Percentiles rank a stretch among this genome's conserved stretches.
phyloP scores from a whole-genome alignment of 805 yeast species.

The Nakazawaea holstii region DNA sequence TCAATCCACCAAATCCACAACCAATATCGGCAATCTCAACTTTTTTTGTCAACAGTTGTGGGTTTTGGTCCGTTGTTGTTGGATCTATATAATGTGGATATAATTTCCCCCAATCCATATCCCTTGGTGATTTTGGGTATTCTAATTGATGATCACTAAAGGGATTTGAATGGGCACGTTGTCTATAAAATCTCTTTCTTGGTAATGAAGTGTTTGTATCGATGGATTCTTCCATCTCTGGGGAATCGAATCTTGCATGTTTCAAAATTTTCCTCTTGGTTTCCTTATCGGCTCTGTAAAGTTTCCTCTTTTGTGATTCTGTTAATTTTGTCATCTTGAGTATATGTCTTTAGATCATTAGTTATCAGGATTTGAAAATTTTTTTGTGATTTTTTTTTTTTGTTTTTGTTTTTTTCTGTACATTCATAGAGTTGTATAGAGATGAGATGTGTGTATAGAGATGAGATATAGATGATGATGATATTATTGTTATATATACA shows the following conservation, averaged over 20 bases:
- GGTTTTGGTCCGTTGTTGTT: slow-evolving; percentile 18
- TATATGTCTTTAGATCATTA: not conserved
- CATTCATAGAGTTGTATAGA: too few species aligned
- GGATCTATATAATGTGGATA: slow-evolving; percentile 59
- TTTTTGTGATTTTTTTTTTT: too few species aligned
- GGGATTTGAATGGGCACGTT: slow-evolving; percentile 96
- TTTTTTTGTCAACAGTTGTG: slow-evolving; percentile 29
- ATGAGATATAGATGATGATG: not conserved
- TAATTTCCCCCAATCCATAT: slow-evolving; percentile 81
- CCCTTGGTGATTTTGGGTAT: slow-evolving; percentile 75
- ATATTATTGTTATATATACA: not conserved
- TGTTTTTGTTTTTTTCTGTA: too few species aligned
- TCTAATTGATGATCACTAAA: slow-evolving; percentile 92
- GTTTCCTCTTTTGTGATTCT: slow-evolving; percentile 34
- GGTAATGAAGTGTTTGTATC: slow-evolving; percentile 46
- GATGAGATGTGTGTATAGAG: too few species aligned
- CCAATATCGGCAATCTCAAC: slow-evolving; percentile 95
- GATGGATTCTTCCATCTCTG: not conserved
- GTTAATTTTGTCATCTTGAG: slow-evolving; percentile 1
- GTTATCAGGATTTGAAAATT: too few species aligned
- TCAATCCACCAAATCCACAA: slow-evolving; percentile 94
- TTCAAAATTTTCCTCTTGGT: slow-evolving; percentile 38
- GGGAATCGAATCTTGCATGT: slow-evolving; percentile 38
- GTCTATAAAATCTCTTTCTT: slow-evolving; percentile 83
- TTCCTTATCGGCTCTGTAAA: slow-evolving; percentile 44